Evolutionary conservation across 805 yeast species (phyloP).

Genomic region (Teunomyces gatunensis): DNA sequence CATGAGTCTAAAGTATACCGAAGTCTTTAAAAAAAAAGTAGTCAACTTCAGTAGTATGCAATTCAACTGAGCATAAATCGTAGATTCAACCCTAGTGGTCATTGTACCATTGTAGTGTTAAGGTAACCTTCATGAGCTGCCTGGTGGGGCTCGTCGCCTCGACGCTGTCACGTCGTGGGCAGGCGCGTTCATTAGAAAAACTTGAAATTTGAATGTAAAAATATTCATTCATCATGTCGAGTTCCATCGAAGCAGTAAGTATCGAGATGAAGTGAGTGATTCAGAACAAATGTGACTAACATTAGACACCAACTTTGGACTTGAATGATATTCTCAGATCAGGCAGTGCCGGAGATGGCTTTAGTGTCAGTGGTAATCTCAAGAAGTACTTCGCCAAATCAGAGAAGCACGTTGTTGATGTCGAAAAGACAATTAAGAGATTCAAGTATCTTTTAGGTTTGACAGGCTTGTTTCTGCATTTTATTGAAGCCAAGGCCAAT

Average conservation of each 20-base stretch:
- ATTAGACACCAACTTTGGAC: conserved; percentile 6
- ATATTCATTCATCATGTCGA: conserved; percentile 6
- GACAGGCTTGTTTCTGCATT: conserved; percentile 65
- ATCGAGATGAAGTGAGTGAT: not conserved
- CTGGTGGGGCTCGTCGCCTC: not conserved
- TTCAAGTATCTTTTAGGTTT: conserved; percentile 65
- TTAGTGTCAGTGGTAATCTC: conserved; percentile 4
- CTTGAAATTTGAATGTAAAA: conserved; percentile 1
- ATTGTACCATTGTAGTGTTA: too few relatives aligned
- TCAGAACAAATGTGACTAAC: not conserved
- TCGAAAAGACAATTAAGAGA: conserved; percentile 60
- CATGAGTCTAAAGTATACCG: not conserved
- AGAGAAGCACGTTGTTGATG: conserved; percentile 44
- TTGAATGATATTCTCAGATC: conserved; percentile 6
- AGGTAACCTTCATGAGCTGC: not conserved
- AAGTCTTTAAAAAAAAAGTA: too few relatives aligned
- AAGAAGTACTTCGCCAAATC: conserved; percentile 30
- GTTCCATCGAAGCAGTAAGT: conserved; percentile 9
- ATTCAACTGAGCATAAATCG: too few relatives aligned
- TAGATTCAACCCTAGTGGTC: too few relatives aligned
- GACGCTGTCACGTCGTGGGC: not conserved
- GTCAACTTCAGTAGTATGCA: too few relatives aligned
- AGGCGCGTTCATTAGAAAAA: conserved; percentile 2
- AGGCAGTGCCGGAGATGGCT: not conserved
- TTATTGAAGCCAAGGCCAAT: conserved; percentile 61